Evolutionary conservation across 192 early-diverging fungal genomes (phyloP), one percentile per base, ranked within the genome.

Genomic region (Backusella tuberculispora): DNA sequence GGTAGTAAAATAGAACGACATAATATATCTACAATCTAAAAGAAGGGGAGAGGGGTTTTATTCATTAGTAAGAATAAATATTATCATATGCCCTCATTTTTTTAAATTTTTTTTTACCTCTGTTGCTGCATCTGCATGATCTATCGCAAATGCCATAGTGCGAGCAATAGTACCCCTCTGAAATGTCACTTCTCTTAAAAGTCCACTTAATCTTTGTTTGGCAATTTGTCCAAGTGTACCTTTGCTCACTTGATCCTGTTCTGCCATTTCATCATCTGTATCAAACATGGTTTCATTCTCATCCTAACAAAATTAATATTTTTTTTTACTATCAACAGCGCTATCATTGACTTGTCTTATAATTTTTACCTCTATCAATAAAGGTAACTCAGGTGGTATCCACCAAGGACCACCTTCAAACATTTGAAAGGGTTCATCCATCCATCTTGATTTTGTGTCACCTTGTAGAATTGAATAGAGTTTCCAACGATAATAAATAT

Each of bases 401-500:
- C 97, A 97, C 45, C 90, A 76, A 6, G 92, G 87, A 1, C 93
- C 95, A 34, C 86, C 88, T 70, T 93, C 90, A 67, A 92, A 91
- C 95, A 98, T 97, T 8, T 89, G 85, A 80, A 98, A 98, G 38
- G 95, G 88, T 48, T 92, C 85, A 14, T 85, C 84, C 40, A 83
- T 85, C 97, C 96, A 97, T 12, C 83, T 82, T 34, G 75, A 74
- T 70, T 84, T 89, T 2, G 89, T 85, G 66, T 98, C 97, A 24
- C 93, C 94, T 75, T 95, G 94, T 69, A 94, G 81, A 15, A 96
- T 83, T 38, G 95, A 96, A 82, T 89, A 97, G 47, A 98, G 84
- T 67, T 91, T 93, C 96, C 97, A 97, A 8, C 95, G 88, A 78
- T 98, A 98, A 65, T 97, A 97, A 26, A 89, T 81, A 73, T 97